Evolutionary conservation across 768 basidiomycete genomes (phyloP), one percentile per base, ranked within the genome.

Genomic region (Serpula lacrymans): DNA sequence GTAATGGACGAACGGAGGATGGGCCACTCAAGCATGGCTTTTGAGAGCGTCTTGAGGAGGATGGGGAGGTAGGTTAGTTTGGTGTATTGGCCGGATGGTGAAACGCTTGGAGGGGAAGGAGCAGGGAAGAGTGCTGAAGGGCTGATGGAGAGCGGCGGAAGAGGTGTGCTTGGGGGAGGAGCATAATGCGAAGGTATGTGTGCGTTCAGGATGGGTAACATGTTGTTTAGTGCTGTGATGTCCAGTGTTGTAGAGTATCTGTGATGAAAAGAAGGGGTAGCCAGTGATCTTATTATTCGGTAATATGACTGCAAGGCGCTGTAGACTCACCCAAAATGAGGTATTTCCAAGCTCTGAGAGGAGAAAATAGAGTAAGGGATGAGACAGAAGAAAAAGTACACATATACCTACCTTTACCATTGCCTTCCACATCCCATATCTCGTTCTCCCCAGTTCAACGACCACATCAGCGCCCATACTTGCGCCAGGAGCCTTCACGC

Each of bases 371-470:
- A 26, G 34, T 37, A 13, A n/a, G n/a, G n/a, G n/a, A n/a, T n/a
- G 14, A 34, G 4, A 5, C 16, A 17, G 14, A n/a, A 24, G 20
- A 21, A 24, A 12, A 24, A 3, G 21, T 36, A 4, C 26, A 14
- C 27, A 5, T 18, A 30, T 14, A 47, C 65, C 20, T 35, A 82
- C 88, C 77, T 87, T 88, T 8, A 71, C 76, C 90, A 93, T 93
- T 2, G 88, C 84, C 50, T 87, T 88, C 82, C 80, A 93, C 90
- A 93, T 94, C 8, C 80, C 81, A 54, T 80, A 77, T 39, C 90
- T 69, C 11, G 87, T 89, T 48, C 88, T 68, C 4, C 80, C 82
- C 18, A 93, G 70, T 38, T 88, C 87, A 3, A 90, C 75, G 2
- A 83, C 65, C 8, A 73, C 63, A 42, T 88, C 84, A 28, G 71